Conservation (phyloP, 2,329 filamentous ascomycete species). For the Aureobasidium sp. region DNA sequence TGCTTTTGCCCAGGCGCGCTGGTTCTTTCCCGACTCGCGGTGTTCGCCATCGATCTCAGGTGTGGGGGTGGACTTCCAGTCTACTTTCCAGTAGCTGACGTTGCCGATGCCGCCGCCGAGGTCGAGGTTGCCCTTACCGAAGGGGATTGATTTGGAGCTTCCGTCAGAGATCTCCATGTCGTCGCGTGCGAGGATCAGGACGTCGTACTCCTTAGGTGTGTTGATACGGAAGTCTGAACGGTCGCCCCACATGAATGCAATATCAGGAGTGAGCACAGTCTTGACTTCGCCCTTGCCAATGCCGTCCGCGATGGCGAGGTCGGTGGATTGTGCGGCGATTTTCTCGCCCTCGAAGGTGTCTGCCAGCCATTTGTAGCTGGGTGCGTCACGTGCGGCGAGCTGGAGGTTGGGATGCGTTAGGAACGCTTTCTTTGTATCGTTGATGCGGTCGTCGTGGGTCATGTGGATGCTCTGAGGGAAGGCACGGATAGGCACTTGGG, state of each 20-base stretch:
- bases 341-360: slow-evolving; percentile 8
- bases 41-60: not conserved
- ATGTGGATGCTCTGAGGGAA: slow-evolving; percentile 13
- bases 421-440: slow-evolving; percentile 4
- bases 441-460: slow-evolving; percentile 10
- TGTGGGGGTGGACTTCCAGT: slow-evolving; percentile 9
- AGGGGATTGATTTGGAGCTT: slow-evolving; percentile 1
- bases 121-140: slow-evolving; percentile 8
- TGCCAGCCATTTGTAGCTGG: slow-evolving; percentile 2
- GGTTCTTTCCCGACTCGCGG: slow-evolving; percentile 7
- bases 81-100: slow-evolving; percentile 11
- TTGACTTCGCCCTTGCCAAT: slow-evolving; percentile 7
- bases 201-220: slow-evolving; percentile 5
- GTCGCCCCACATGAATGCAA: slow-evolving; percentile 12
- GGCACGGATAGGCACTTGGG: not conserved
- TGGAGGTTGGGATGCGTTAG: not conserved
- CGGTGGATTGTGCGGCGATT: not conserved
- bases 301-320: not conserved
- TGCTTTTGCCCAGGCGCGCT: slow-evolving; percentile 12
- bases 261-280: slow-evolving; percentile 6
- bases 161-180: slow-evolving; percentile 6
- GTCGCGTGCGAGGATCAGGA: slow-evolving; percentile 11
- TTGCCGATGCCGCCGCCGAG: slow-evolving; percentile 8
- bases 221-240: slow-evolving; percentile 8
- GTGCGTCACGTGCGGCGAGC: slow-evolving; percentile 3